Base-by-base conservation (phyloP, 2,329 filamentous ascomycete genomes). In the Aureobasidium sp. region DNA sequence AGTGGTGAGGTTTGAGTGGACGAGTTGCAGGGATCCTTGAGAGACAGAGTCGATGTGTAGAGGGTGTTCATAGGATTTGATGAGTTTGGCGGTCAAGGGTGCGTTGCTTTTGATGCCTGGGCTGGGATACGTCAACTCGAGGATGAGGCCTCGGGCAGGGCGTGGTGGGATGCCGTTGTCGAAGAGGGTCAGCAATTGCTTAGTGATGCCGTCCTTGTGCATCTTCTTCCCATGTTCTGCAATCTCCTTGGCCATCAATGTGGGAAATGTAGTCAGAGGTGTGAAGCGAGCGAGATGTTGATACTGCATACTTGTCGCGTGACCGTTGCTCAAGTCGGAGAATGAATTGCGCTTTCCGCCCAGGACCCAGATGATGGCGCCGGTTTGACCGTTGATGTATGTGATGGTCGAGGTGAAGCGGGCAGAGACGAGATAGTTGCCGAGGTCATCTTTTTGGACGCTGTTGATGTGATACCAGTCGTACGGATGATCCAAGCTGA, bases 401-500 rank as follows among this genome's bases (percentile, higher is more conserved):
- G 74, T 73, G 20, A 84, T 72, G 7, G 77, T 73, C 65, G 75
- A 76, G 55, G 77, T 75, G 66, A 82, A 76, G 2, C 80, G 77
- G 0, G 77, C 75, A 0, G 81, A 84, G 37, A 84, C 72, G 14
- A 84, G 68, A 63, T 81, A 84, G 65, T 84, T 78, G 1, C 80
- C 80, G 0, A 74, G 67, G 0, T 70, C 66, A 56, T 78, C 76
- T 67, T 82, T 82, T 65, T 80, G 77, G 29, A 84, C 70, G 47
- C 79, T 79, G 70, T 83, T 82, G 69, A 84, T 77, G 68, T 83
- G 80, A 68, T 79, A 80, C 69, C 75, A 81, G 64, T 82, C 80
- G 27, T 55, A 56, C 3, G 53, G 36, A 51, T 62, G 51, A 29
- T 57, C 47, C 2, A 31, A 5, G 5, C 47, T 41, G 25, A 25